These are phyloP conservation scores for Aspergillus affinis DNA, from an alignment of 495 filamentous ascomycete species.

Conservation along the genomic window DNA sequence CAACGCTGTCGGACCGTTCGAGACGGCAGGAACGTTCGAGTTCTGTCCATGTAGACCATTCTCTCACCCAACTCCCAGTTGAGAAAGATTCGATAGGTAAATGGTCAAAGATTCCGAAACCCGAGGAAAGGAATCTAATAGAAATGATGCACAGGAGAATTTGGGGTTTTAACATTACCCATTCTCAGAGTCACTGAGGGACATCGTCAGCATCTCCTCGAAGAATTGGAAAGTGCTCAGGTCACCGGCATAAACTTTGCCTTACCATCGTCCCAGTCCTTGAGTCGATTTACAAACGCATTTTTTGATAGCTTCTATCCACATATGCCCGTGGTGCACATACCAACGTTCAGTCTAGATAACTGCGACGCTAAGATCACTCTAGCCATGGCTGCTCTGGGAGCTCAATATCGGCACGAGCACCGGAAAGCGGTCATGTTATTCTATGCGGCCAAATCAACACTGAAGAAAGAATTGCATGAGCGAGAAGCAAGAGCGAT, in stretches of 20 bases:
- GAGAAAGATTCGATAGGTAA: slow-evolving; percentile 14
- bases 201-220: slow-evolving; percentile 12
- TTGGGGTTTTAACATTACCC: slow-evolving; percentile 23
- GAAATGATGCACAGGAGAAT: slow-evolving; percentile 8
- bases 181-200: slow-evolving; percentile 16
- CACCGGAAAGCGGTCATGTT: slow-evolving; percentile 16
- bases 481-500: neutral
- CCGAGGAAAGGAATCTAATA: neutral
- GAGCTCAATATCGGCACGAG: slow-evolving; percentile 24
- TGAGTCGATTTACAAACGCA: slow-evolving; percentile 23
- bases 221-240: slow-evolving; percentile 2
- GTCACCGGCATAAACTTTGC: neutral
- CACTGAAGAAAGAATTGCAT: slow-evolving; percentile 9
- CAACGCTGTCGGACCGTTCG: neutral
- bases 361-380: slow-evolving; percentile 21
- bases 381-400: slow-evolving; percentile 28
- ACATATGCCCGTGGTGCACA: slow-evolving; percentile 30
- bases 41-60: neutral
- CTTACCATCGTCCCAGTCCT: slow-evolving; percentile 17
- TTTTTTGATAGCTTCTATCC: slow-evolving; percentile 26
- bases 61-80: slow-evolving; percentile 4
- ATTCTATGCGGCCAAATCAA: slow-evolving; percentile 13
- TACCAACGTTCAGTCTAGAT: slow-evolving; percentile 25
- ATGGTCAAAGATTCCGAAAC: neutral
- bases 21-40: neutral